phyloP scores from a whole-genome alignment of 2,329 filamentous ascomycete genomes.

The Aspergillus aculeatinus region DNA sequence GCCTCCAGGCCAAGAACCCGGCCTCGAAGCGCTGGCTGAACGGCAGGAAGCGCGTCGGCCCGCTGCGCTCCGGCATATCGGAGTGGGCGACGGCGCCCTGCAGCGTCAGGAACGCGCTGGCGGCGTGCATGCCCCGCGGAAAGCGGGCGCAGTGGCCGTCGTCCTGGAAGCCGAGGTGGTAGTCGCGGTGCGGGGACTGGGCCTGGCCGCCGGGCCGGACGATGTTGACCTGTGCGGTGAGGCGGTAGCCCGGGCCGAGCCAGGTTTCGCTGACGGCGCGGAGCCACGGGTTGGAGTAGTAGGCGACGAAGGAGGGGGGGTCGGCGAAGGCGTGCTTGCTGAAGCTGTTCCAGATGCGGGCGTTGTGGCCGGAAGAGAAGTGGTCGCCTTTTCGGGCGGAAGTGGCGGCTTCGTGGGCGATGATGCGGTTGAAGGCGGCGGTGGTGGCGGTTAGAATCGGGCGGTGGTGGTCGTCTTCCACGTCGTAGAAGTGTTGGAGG shows the following conservation, averaged over 20 bases:
- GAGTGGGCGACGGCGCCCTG: constrained; percentile 64
- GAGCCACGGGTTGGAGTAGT: constrained; percentile 63
- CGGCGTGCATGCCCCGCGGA: constrained; percentile 54
- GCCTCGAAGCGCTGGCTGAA: constrained; percentile 59
- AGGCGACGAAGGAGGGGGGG: constrained; percentile 54
- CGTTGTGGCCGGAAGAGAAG: constrained; percentile 59
- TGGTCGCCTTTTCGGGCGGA: constrained; percentile 56
- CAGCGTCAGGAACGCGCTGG: constrained; percentile 59
- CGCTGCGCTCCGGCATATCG: constrained; percentile 58
- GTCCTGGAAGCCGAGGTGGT: constrained; percentile 64
- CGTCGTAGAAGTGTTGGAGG: constrained; percentile 52
- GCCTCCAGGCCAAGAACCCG: constrained; percentile 60
- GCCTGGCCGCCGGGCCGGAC: constrained; percentile 59
- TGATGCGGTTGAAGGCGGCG: constrained; percentile 50
- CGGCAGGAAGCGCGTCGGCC: constrained; percentile 61
- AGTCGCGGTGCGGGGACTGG: constrained; percentile 62
- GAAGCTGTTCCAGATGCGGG: constrained; percentile 67
- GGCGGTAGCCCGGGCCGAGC: constrained; percentile 60
- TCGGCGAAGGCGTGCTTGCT: constrained; percentile 58
- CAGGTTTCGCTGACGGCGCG: constrained; percentile 54
- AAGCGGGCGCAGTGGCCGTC: constrained; percentile 47
- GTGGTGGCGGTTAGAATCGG: constrained; percentile 50
- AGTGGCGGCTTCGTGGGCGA: constrained; percentile 42
- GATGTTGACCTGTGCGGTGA: constrained; percentile 64
- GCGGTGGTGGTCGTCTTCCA: constrained; percentile 7